Evolutionary conservation across 2,329 filamentous ascomycete species (phyloP).

Genomic region (Sclerotinia borealis): DNA sequence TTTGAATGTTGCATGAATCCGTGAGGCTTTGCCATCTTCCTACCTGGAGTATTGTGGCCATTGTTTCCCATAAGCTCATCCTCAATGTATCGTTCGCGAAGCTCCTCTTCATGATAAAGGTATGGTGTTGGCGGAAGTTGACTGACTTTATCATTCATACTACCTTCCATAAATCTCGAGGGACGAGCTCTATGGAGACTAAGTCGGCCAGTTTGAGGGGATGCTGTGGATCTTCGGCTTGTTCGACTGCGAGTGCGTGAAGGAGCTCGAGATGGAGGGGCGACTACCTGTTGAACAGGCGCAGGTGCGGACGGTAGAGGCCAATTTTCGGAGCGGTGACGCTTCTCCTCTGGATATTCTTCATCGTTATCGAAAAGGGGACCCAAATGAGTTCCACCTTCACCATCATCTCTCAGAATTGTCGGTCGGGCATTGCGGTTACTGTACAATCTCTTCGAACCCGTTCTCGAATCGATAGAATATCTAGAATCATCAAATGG

Average conservation of each 20-base stretch:
- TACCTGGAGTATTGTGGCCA: slow-evolving; percentile 7
- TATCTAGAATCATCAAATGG: slow-evolving; percentile 1
- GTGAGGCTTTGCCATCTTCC: slow-evolving; percentile 17
- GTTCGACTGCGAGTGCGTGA: slow-evolving; percentile 19
- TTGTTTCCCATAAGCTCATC: slow-evolving; percentile 7
- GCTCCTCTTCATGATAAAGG: slow-evolving; percentile 23
- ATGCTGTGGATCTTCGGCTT: slow-evolving; percentile 26
- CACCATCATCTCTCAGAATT: slow-evolving; percentile 26
- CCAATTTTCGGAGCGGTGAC: slow-evolving; percentile 41
- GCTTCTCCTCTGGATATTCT: slow-evolving; percentile 35
- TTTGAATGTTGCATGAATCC: slow-evolving; percentile 18
- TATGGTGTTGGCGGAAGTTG: slow-evolving; percentile 46
- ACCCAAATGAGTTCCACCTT: slow-evolving; percentile 28
- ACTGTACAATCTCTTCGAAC: slow-evolving; percentile 32
- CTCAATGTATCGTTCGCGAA: slow-evolving; percentile 17
- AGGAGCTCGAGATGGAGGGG: slow-evolving; percentile 14
- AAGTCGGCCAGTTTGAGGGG: slow-evolving; percentile 14
- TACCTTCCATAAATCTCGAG: slow-evolving; percentile 70
- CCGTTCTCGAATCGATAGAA: slow-evolving; percentile 15
- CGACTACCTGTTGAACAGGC: slow-evolving; percentile 9
- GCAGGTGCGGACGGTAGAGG: slow-evolving; percentile 29
- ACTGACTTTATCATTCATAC: slow-evolving; percentile 77
- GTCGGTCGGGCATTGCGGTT: slow-evolving; percentile 24
- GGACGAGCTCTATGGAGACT: slow-evolving; percentile 41
- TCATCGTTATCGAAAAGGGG: slow-evolving; percentile 16